phyloP scores from a whole-genome alignment of 2,329 filamentous ascomycete genomes.

The Xylariaceae sp. region DNA sequence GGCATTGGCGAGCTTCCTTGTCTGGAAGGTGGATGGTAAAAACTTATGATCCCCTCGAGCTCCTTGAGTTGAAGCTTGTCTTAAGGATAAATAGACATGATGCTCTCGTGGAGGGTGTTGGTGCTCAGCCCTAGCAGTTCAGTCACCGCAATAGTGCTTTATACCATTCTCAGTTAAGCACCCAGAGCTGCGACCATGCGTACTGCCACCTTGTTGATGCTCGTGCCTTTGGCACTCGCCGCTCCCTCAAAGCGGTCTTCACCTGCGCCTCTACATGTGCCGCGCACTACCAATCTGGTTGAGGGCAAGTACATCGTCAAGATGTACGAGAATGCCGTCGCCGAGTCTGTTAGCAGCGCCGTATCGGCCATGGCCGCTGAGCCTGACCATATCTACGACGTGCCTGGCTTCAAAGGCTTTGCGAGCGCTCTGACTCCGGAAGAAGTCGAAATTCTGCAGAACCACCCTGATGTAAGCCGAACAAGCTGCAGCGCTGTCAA shows the following conservation, averaged over 20 bases:
- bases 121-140: conserved; percentile 16
- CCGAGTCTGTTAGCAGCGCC: conserved; percentile 41
- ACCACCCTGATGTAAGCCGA: conserved; percentile 47
- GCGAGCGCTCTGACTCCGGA: conserved; percentile 49
- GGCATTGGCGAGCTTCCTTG: conserved; percentile 16
- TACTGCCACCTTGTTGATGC: conserved; percentile 31
- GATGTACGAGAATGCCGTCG: conserved; percentile 45
- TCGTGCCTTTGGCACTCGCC: conserved; percentile 40
- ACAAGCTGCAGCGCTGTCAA: neutral
- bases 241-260: conserved; percentile 40
- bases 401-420: conserved; percentile 49
- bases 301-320: conserved; percentile 54
- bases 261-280: conserved; percentile 40
- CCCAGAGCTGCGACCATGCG: conserved; percentile 33
- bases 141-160: conserved; percentile 20
- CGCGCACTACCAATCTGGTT: conserved; percentile 38
- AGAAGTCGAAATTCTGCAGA: conserved; percentile 49
- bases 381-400: conserved; percentile 42
- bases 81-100: conserved; percentile 36
- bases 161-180: conserved; percentile 16
- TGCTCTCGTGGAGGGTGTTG: conserved; percentile 21
- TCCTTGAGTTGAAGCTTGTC: conserved; percentile 21
- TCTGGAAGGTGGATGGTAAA: conserved; percentile 1
- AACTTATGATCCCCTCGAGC: conserved; percentile 2
- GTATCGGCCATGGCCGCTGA: conserved; percentile 35